Percentiles rank a stretch among this genome's conserved stretches.
phyloP scores from a whole-genome alignment of 2,329 filamentous ascomycete species.

The Aspergillus novoparasiticus region DNA sequence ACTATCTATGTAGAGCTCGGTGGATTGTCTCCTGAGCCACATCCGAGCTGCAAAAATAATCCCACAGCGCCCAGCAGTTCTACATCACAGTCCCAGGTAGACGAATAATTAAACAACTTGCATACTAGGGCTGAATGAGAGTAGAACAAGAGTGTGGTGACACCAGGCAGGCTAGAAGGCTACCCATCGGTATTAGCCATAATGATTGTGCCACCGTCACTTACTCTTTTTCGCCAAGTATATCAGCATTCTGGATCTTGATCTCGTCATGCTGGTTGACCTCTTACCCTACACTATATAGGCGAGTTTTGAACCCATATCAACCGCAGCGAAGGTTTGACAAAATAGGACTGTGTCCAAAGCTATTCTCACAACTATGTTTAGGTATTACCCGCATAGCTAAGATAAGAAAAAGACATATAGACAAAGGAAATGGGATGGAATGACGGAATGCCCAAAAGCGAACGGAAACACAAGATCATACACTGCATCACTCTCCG shows the following conservation, averaged over 20 bases:
- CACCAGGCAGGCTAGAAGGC: neutral
- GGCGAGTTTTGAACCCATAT: neutral
- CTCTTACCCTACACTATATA: neutral
- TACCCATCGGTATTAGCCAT: neutral
- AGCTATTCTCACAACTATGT: constrained; percentile 20
- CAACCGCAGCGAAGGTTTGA: neutral
- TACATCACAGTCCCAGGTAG: no score
- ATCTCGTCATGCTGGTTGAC: no score
- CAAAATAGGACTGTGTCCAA: constrained; percentile 8
- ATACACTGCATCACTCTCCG: constrained; percentile 28
- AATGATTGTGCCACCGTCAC: neutral
- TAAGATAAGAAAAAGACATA: constrained; percentile 6
- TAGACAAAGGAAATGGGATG: constrained; percentile 22
- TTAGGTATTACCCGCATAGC: constrained; percentile 12
- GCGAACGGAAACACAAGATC: constrained; percentile 17
- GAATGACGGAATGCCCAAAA: constrained; percentile 18
- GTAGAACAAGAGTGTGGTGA: neutral
- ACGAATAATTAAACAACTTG: no score
- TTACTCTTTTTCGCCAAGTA: neutral
- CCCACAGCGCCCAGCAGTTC: no score
- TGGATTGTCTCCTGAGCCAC: neutral
- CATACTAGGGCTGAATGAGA: no score
- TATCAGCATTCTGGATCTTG: no score
- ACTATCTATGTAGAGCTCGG: neutral
- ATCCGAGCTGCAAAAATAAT: no score